Conservation (phyloP, 2,329 filamentous ascomycete species). For the Beauveria caledonica region DNA sequence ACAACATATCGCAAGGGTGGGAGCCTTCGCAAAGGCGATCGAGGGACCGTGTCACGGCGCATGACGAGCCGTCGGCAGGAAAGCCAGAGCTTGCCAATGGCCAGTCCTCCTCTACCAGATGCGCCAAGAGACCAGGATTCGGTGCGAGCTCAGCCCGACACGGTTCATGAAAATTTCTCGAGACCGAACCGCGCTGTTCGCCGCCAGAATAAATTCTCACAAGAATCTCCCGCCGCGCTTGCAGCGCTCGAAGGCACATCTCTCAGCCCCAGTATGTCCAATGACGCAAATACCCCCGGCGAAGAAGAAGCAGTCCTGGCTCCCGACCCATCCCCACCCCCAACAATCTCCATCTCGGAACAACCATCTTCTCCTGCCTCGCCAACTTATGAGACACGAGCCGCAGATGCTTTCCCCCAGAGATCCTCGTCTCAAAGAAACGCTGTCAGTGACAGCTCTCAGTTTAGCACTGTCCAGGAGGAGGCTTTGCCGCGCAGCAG, state of each 20-base stretch:
- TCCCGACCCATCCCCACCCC: constrained; percentile 25
- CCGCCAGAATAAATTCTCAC: constrained; percentile 40
- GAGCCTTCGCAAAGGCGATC: constrained; percentile 72
- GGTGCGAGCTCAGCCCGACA: constrained; percentile 62
- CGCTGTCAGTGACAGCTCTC: constrained; percentile 32
- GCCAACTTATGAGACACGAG: constrained; percentile 22
- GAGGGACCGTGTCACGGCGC: constrained; percentile 67
- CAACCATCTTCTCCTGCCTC: constrained; percentile 47
- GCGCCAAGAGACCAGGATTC: constrained; percentile 44
- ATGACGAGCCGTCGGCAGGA: constrained; percentile 55
- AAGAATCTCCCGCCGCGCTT: constrained; percentile 34
- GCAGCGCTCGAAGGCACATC: constrained; percentile 38
- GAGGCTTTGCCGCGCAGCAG: constrained; percentile 11
- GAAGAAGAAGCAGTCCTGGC: constrained; percentile 27
- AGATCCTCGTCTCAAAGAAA: constrained; percentile 45
- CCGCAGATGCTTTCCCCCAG: constrained; percentile 35
- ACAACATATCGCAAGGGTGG: constrained; percentile 84
- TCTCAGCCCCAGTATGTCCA: constrained; percentile 18
- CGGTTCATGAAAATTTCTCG: constrained; percentile 54
- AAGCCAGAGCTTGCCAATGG: constrained; percentile 33
- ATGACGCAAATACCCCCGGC: constrained; percentile 18
- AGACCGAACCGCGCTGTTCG: constrained; percentile 43
- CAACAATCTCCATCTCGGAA: constrained; percentile 49
- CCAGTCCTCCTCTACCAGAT: constrained; percentile 30
- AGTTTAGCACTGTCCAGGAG: constrained; percentile 28